phyloP scores from a whole-genome alignment of 2,329 filamentous ascomycete species.

The Drechslerella dactyloides region DNA sequence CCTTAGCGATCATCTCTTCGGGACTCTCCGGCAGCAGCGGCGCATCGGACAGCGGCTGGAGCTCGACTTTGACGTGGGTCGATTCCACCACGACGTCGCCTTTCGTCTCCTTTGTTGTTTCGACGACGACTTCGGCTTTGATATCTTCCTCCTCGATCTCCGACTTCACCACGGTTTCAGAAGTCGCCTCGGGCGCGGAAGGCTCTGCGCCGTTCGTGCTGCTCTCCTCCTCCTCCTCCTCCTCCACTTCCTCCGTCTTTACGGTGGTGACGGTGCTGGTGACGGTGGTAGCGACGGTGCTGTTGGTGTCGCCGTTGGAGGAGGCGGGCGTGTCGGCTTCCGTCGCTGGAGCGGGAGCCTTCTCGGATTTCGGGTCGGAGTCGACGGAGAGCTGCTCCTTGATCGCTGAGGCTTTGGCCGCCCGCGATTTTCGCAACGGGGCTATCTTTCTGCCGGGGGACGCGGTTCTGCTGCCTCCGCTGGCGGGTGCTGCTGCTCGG shows the following conservation, averaged over 20 bases:
- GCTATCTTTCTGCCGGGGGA: slow-evolving; percentile 64
- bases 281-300: slow-evolving; percentile 53
- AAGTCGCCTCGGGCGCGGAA: background rate
- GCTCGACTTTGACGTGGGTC: slow-evolving; percentile 75
- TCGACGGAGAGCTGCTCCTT: slow-evolving; percentile 56
- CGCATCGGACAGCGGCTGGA: slow-evolving; percentile 71
- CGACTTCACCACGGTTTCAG: slow-evolving; percentile 57
- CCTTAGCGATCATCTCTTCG: slow-evolving; percentile 81
- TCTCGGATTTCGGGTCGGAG: slow-evolving; percentile 55
- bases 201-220: slow-evolving; percentile 39
- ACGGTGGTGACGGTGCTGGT: slow-evolving; percentile 54
- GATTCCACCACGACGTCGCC: slow-evolving; percentile 68
- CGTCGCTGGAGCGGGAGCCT: slow-evolving; percentile 62
- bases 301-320: slow-evolving; percentile 53
- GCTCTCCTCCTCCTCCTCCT: slow-evolving; percentile 55
- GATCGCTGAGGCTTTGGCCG: slow-evolving; percentile 60
- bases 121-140: slow-evolving; percentile 54
- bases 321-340: slow-evolving; percentile 61
- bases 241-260: slow-evolving; percentile 45
- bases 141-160: slow-evolving; percentile 64
- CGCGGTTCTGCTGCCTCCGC: slow-evolving; percentile 67
- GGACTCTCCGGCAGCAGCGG: slow-evolving; percentile 74
- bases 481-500: slow-evolving; percentile 57
- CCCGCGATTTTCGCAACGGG: slow-evolving; percentile 61
- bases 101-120: slow-evolving; percentile 54